Base-by-base conservation (phyloP, 23 red algal species). In the Pyropia yezoensis region DNA sequence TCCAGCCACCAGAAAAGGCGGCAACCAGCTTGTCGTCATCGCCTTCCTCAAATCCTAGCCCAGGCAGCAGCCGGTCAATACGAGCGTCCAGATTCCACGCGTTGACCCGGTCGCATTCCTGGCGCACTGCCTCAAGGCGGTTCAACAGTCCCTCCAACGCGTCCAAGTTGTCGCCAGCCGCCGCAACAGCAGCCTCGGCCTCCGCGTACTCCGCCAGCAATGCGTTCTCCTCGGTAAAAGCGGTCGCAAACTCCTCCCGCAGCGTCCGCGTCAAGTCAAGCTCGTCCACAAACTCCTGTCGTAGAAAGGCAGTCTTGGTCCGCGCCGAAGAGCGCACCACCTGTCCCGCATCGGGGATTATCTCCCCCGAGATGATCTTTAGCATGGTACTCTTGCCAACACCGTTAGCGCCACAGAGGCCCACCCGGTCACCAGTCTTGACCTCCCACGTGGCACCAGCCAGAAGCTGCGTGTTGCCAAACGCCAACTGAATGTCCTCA, bases 201-300 rank as follows among this genome's bases (percentile, higher is more conserved):
- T 79, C 47, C n/a, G 67, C 54, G 49, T 97, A 97, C 29, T 77
- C 52, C 2, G 39, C 29, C 20, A 89, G 57, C 18, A 74, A 15
- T 25, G 54, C 8, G 24, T 75, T 63, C 61, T 89, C 94, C 52
- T 97, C 80, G 15, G 59, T 56, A 57, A 90, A 86, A 1, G 82
- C 80, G 14, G 69, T 69, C 17, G 34, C 49, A 72, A 97, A 82
- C 71, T 97, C 94, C 56, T 90, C 87, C 12, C 85, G 52, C 69
- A 97, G 71, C 53, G 86, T 97, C 22, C 79, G 71, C 17, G 75
- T 74, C 17, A 78, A 62, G 66, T 91, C 82, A 13, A 97, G 62
- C 57, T 97, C 94, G 21, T 97, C 94, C 18, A 89, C 57, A 76
- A 97, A 97, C 74, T 97, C 94, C 71, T 97, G 94, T 15, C 85